Base-by-base conservation (phyloP, 176 grass and related monocot species). In the Lolium multiflorum region DNA sequence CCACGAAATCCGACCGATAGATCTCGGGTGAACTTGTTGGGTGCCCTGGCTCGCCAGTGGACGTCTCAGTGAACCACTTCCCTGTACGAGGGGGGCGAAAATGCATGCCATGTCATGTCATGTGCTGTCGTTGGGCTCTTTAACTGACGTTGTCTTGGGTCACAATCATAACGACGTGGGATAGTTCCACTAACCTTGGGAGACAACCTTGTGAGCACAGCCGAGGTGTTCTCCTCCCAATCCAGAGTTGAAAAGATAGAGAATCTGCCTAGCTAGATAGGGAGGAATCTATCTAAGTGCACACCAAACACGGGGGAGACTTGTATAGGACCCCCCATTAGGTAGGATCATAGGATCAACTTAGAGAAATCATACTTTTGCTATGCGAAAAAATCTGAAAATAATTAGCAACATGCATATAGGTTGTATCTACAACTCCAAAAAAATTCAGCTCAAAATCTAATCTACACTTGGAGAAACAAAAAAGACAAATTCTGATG, bases 151-250 rank as follows among this genome's bases (percentile, higher is more conserved):
- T 9, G 15, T 16, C 28, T 39, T 39, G 35, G 65, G 35, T 80
- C 50, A 4, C 61, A 70, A 85, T 85, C 83, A 86, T 86, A 21
- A 11, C 16, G 77, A 41, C 12, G 47, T 77, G 60, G 21, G 78
- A 82, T 76, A 41, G 76, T 85, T 80, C 25, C 88, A 89, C 88
- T 81, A 58, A 50, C 20, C 50, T 81, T 75, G 82, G 77, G 46
- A 16, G 18, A 18, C 31, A 56, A 56, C 54, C 18, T 20, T 20
- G 54, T 56, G 17, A 18, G 0, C 76, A 28, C 66, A 28, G 0
- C 44, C 17, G 1, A 37, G 73, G 73, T 38, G 24, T 51, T 66
- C 20, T 62, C 16, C 68, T 71, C 65, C 55, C 18, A 1, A 52
- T 65, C 78, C 25, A 15, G 48, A 81, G 61, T 71, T 67, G 14